Evolutionary conservation across 2,329 filamentous ascomycete genomes (phyloP), one percentile per base, ranked within the genome.

Genomic region (Phoma sp.): DNA sequence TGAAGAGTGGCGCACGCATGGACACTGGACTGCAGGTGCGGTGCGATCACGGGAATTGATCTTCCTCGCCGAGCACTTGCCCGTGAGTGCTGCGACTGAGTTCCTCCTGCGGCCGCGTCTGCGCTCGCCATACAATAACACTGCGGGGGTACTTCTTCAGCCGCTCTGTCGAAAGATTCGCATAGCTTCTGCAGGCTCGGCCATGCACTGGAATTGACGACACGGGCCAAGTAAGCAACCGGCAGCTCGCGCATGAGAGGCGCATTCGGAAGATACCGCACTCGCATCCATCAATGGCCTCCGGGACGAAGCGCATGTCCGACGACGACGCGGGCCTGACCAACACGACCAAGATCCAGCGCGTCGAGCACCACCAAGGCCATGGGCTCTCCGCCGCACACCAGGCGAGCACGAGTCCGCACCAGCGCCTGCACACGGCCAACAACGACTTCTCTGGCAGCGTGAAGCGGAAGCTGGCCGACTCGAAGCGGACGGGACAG

Each of bases 401-500:
- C 46, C n/a, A 37, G 11, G 46, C 14, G 38, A 47, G 47, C 43
- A 13, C 10, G 23, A 50, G 47, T 43, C 48, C 44, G 27, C 62
- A 58, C 54, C 59, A 58, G 29, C 64, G 63, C 48, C 52, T 52
- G 35, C 18, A 54, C 7, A 27, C 38, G 37, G 29, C 13, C 58
- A 64, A 60, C 60, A 64, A 57, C 48, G 72, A 75, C 61, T 75
- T 74, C 57, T 75, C 71, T 7, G 65, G 62, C 50, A 67, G 64
- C 9, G 71, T 75, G 45, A 82, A 80, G 74, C 83, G 83, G 73
- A 80, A 80, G 64, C 74, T 85, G 48, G 75, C 78, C 47, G 77
- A 77, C 52, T 83, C 82, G 48, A 82, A 81, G 58, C 79, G 85
- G 52, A 96, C 91, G 0, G 91, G 91, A 8, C 91, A 96, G 77